phyloP scores from a whole-genome alignment of 768 basidiomycete species.

The Gymnopilus dilepis region DNA sequence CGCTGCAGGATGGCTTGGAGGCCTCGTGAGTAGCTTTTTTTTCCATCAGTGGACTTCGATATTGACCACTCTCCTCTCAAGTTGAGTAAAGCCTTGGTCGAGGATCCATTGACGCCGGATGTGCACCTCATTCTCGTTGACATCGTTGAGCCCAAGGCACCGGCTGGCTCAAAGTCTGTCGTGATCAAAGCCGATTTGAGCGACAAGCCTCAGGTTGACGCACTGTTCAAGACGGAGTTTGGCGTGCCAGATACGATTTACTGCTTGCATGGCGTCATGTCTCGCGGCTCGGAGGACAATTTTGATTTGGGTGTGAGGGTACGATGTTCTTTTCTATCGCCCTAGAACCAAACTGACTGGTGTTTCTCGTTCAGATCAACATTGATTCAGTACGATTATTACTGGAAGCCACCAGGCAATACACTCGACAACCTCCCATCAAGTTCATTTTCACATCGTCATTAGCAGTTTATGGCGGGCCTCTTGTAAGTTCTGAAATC shows the following conservation, averaged over 20 bases:
- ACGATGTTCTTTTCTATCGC: background rate
- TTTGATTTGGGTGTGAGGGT: conserved; percentile 61
- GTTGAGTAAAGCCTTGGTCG: conserved; percentile 41
- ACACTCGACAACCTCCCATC: conserved; percentile 34
- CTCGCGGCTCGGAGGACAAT: conserved; percentile 62
- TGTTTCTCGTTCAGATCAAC: conserved; percentile 46
- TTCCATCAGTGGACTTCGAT: background rate
- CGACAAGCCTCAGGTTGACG: conserved; percentile 37
- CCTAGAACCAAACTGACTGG: background rate
- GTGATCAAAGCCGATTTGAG: conserved; percentile 48
- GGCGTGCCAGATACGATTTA: conserved; percentile 51
- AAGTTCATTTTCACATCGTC: conserved; percentile 66
- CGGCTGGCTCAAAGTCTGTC: conserved; percentile 33
- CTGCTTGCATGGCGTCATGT: conserved; percentile 66
- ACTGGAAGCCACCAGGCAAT: conserved; percentile 42
- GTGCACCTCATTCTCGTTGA: conserved; percentile 57
- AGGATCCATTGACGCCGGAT: conserved; percentile 40
- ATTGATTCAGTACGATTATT: conserved; percentile 57
- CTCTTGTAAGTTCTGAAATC: conserved; percentile 41
- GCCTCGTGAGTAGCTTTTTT: conserved; percentile 34
- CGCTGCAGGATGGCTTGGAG: conserved; percentile 46
- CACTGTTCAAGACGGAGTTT: conserved; percentile 42
- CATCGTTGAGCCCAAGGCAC: conserved; percentile 45
- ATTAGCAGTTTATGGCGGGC: conserved; percentile 64
- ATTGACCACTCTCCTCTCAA: conserved; percentile 18